phyloP scores from a whole-genome alignment of 805 yeast species.

The Cyberlindnera maclurae region DNA sequence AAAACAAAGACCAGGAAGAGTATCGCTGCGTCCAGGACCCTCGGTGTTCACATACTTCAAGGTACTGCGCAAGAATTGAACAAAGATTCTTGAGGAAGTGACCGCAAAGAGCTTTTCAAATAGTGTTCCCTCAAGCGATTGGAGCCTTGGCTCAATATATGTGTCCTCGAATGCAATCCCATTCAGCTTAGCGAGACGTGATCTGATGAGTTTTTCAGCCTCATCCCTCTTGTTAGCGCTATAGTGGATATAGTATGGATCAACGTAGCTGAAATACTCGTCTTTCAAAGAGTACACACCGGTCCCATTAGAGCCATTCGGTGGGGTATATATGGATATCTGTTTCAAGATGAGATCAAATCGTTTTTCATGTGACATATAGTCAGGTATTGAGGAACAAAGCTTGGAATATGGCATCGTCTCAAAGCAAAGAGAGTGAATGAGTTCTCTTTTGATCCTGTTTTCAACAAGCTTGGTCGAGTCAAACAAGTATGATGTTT shows the following conservation, averaged over 20 bases:
- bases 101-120: conserved; percentile 43
- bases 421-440: conserved; percentile 76
- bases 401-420: conserved; percentile 67
- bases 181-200: conserved; percentile 34
- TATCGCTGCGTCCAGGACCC: conserved; percentile 42
- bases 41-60: conserved; percentile 30
- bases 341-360: conserved; percentile 57
- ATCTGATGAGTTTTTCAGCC: conserved; percentile 59
- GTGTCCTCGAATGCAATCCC: conserved; percentile 38
- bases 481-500: conserved; percentile 52
- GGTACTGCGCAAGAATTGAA: conserved; percentile 44
- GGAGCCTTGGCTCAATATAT: conserved; percentile 48
- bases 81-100: conserved; percentile 46
- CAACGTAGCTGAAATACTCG: conserved; percentile 45
- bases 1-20: conserved; percentile 48
- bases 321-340: conserved; percentile 56
- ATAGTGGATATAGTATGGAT: conserved; percentile 79
- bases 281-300: conserved; percentile 66
- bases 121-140: conserved; percentile 28
- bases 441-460: conserved; percentile 60
- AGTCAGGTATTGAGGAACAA: conserved; percentile 66
- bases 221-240: conserved; percentile 77
- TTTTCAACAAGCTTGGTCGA: conserved; percentile 40
- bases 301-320: conserved; percentile 47
- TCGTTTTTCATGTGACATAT: conserved; percentile 59